A percentile compares a stretch with the other conserved stretches of the same genome.
Evolutionary conservation across 2,329 filamentous ascomycete species (phyloP).

Genomic region (Alternaria solani): DNA sequence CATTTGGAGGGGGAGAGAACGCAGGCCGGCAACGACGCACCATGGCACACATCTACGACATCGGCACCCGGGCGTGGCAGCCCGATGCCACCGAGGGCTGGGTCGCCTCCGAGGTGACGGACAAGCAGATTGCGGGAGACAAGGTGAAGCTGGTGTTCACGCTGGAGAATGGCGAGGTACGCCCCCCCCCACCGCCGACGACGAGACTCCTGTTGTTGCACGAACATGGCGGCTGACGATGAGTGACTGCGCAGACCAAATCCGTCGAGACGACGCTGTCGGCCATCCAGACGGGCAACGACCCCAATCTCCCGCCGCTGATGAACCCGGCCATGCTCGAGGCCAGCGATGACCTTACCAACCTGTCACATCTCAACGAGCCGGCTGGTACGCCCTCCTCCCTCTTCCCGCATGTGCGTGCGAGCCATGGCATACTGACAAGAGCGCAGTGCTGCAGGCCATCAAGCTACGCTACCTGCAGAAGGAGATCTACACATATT

Average conservation of each 20-base stretch:
- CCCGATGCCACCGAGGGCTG: conserved; percentile 95
- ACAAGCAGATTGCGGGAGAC: conserved; percentile 82
- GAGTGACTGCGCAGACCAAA: conserved; percentile 68
- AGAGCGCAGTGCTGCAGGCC: conserved; percentile 82
- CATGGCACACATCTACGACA: conserved; percentile 95
- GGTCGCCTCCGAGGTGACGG: conserved; percentile 93
- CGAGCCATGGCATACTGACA: conserved; percentile 35
- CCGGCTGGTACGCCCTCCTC: conserved; percentile 76
- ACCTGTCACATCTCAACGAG: conserved; percentile 96
- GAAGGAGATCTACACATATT: conserved; percentile 99
- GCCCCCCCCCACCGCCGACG: conserved; percentile 1
- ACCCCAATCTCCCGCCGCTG: conserved; percentile 82
- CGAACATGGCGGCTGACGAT: conserved; percentile 19
- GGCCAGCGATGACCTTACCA: conserved; percentile 97
- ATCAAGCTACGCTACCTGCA: conserved; percentile 97
- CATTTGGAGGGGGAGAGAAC: conserved; percentile 27
- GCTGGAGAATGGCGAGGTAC: conserved; percentile 91
- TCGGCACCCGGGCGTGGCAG: conserved; percentile 98
- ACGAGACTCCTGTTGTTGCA: neutral
- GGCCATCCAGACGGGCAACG: conserved; percentile 78
- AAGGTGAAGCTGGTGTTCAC: conserved; percentile 89
- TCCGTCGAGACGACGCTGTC: conserved; percentile 78
- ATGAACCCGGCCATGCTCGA: conserved; percentile 99
- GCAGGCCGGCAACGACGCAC: conserved; percentile 20
- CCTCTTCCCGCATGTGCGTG: neutral